Conservation (phyloP, 805 yeast species). For the Ogataea methylovora region DNA sequence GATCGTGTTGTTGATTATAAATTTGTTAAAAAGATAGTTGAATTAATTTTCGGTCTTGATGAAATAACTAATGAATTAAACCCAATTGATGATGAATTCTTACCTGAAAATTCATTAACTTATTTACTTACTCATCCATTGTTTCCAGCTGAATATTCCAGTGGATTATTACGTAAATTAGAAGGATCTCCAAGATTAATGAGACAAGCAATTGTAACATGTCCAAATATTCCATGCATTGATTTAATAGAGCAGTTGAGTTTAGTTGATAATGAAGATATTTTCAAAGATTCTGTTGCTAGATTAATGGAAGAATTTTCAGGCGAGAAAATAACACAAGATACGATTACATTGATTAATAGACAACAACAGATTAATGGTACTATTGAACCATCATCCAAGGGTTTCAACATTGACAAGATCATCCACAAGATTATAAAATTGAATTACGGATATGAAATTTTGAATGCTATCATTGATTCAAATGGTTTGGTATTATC, state of each 20-base stretch:
- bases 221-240: constrained; percentile 56
- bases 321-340: constrained; percentile 46
- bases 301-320: constrained; percentile 65
- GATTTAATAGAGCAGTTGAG: constrained; percentile 61
- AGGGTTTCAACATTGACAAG: constrained; percentile 31
- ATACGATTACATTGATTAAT: constrained; percentile 31
- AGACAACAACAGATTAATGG: constrained; percentile 9
- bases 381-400: constrained; percentile 18
- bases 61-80: constrained; percentile 15
- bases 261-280: constrained; percentile 47
- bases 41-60: constrained; percentile 29
- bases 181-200: constrained; percentile 50
- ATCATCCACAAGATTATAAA: constrained; percentile 38
- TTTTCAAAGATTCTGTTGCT: constrained; percentile 58
- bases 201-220: constrained; percentile 77
- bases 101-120: constrained; percentile 54
- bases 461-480: constrained; percentile 62
- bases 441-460: constrained; percentile 46
- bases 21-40: constrained; percentile 39
- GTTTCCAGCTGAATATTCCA: constrained; percentile 56
- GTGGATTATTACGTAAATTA: constrained; percentile 46
- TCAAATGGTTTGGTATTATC: constrained; percentile 61
- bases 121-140: constrained; percentile 84
- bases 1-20: constrained; percentile 59
- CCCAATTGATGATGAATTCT: constrained; percentile 19